Percentiles rank a stretch among this genome's conserved stretches.
Evolutionary conservation across 2,329 filamentous ascomycete genomes (phyloP).

Genomic region (Fusarium tanahbumbuense): DNA sequence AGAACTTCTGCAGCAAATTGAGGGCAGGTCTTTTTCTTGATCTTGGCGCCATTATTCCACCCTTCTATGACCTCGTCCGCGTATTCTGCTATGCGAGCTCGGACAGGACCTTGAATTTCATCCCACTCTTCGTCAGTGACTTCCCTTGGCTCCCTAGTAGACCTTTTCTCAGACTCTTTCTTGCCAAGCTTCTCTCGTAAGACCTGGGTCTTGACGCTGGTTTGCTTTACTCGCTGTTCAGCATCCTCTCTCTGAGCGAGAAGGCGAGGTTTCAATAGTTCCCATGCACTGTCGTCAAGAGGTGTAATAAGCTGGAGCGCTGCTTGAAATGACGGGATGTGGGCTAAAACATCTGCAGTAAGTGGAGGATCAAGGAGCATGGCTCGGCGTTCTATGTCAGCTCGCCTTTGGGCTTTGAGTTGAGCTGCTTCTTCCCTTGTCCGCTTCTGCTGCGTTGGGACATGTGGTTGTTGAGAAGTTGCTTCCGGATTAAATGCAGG

Average conservation of each 20-base stretch:
- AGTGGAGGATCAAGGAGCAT: constrained; percentile 74
- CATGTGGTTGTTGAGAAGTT: constrained; percentile 5
- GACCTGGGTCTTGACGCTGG: constrained; percentile 46
- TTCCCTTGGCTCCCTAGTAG: constrained; percentile 55
- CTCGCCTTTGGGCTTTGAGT: constrained; percentile 71
- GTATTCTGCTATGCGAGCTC: constrained; percentile 71
- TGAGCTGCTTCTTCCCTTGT: constrained; percentile 72
- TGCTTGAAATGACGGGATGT: constrained; percentile 80
- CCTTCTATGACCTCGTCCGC: constrained; percentile 77
- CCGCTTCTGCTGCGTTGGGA: constrained; percentile 56
- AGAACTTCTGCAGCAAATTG: constrained; percentile 80
- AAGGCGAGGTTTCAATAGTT: constrained; percentile 73
- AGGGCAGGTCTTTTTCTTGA: constrained; percentile 72
- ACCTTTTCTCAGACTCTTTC: not conserved
- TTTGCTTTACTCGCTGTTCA: constrained; percentile 66
- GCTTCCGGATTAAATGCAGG: constrained; percentile 12
- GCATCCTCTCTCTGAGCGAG: constrained; percentile 73
- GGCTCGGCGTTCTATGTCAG: constrained; percentile 79
- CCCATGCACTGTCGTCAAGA: constrained; percentile 77
- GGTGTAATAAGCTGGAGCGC: constrained; percentile 76
- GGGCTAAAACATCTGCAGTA: constrained; percentile 68
- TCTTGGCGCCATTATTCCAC: constrained; percentile 72
- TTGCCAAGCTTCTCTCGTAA: constrained; percentile 50
- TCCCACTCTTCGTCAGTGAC: constrained; percentile 77
- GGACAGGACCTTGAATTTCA: constrained; percentile 73